Percentiles rank a stretch among this genome's conserved stretches.
Conservation (phyloP, 805 yeast species). For the Lachancea cidri region DNA sequence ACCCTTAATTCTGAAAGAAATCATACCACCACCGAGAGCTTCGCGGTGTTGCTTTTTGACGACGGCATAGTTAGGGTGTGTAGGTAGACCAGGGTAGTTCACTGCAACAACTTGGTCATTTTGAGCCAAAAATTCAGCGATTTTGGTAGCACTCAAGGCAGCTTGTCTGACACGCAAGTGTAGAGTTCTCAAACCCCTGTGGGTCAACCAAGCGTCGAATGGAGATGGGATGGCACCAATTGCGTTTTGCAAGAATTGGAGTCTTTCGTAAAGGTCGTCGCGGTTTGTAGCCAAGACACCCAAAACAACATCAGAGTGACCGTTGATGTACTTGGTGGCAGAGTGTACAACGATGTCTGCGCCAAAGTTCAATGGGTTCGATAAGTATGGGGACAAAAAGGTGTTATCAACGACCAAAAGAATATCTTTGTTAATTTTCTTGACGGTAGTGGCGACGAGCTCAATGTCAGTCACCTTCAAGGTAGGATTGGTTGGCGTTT, state of each 20-base stretch:
- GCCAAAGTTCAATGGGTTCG: conserved; percentile 77
- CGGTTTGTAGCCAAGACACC: conserved; percentile 74
- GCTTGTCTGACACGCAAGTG: conserved; percentile 76
- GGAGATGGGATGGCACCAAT: conserved; percentile 87
- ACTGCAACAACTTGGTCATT: conserved; percentile 57
- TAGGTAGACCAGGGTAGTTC: conserved; percentile 76
- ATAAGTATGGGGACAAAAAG: conserved; percentile 79
- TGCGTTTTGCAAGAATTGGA: conserved; percentile 80
- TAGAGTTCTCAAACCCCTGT: conserved; percentile 83
- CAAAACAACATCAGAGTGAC: conserved; percentile 87
- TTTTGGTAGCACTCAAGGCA: conserved; percentile 55
- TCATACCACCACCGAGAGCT: conserved; percentile 88
- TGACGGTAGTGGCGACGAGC: conserved; percentile 52
- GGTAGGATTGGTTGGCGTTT: conserved; percentile 87
- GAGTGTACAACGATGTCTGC: conserved; percentile 88
- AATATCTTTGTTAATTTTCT: conserved; percentile 47
- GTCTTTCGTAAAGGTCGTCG: conserved; percentile 53
- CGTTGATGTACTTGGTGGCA: conserved; percentile 86
- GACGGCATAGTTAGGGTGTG: conserved; percentile 57
- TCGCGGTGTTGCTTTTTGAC: conserved; percentile 75
- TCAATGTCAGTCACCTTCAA: conserved; percentile 70
- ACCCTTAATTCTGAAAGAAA: conserved; percentile 80
- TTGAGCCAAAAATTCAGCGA: conserved; percentile 56
- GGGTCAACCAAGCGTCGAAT: conserved; percentile 89
- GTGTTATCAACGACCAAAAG: conserved; percentile 81